Percentiles rank a stretch among this genome's conserved stretches.
Conservation (phyloP, 768 basidiomycete genomes). For the Lactarius tabidus region DNA sequence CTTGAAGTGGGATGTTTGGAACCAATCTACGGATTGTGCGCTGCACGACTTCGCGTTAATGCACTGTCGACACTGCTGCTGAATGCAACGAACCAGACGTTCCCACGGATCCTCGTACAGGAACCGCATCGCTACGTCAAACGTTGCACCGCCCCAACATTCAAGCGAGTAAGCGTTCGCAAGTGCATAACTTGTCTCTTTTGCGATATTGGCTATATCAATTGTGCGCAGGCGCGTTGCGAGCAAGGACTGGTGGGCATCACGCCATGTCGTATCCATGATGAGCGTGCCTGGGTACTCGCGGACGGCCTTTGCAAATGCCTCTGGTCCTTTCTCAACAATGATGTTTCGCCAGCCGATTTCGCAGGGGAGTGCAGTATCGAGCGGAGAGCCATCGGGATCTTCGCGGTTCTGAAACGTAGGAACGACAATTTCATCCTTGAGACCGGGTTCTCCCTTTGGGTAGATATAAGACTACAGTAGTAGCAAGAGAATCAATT, state of each 20-base stretch:
- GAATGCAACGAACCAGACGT: slow-evolving; percentile 59
- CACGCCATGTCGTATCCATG: slow-evolving; percentile 99
- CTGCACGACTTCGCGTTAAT: slow-evolving; percentile 37
- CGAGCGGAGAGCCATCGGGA: slow-evolving; percentile 67
- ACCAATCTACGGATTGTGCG: slow-evolving; percentile 91
- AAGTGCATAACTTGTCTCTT: slow-evolving; percentile 92
- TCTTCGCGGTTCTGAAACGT: slow-evolving; percentile 74
- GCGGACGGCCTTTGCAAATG: slow-evolving; percentile 96
- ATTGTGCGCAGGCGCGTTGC: slow-evolving; percentile 94
- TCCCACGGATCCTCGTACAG: slow-evolving; percentile 99
- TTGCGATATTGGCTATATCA: slow-evolving; percentile 98
- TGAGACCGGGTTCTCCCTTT: slow-evolving; percentile 90
- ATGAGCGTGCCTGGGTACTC: slow-evolving; percentile 93
- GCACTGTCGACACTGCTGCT: neutral
- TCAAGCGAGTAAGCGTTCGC: slow-evolving; percentile 95
- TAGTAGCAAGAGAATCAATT: neutral
- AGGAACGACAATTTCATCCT: slow-evolving; percentile 81
- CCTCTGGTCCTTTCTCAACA: slow-evolving; percentile 95
- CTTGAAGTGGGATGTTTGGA: slow-evolving; percentile 98
- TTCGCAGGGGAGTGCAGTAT: slow-evolving; percentile 78
- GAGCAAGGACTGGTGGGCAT: slow-evolving; percentile 96
- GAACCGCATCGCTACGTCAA: slow-evolving; percentile 99
- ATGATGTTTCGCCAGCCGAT: slow-evolving; percentile 98
- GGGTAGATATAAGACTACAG: neutral
- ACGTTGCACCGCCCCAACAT: slow-evolving; percentile 99